phyloP scores from a whole-genome alignment of 1,284 basidiomycete species.

The Tylopilus sp. region DNA sequence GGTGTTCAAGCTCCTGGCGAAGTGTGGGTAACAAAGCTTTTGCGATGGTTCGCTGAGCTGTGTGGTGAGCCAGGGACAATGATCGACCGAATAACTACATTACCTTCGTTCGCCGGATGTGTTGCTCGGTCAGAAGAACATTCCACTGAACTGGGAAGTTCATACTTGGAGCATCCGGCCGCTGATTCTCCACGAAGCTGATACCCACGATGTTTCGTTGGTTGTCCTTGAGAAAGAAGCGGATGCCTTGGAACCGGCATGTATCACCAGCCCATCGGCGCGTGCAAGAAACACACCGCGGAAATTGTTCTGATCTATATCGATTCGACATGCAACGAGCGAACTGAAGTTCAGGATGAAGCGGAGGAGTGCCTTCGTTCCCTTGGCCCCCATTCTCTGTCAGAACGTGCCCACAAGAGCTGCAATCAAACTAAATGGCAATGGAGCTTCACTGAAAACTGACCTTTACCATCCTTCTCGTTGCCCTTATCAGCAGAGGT shows the following conservation, averaged over 20 bases:
- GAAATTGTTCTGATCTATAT: conserved; percentile 64
- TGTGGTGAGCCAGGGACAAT: conserved; percentile 9
- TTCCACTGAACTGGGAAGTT: conserved; percentile 70
- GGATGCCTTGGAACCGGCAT: conserved; percentile 74
- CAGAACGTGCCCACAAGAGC: conserved; percentile 20
- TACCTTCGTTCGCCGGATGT: conserved; percentile 62
- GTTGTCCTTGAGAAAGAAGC: conserved; percentile 63
- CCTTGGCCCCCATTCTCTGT: conserved; percentile 28
- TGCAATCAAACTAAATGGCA: conserved; percentile 8
- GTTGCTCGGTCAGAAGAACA: conserved; percentile 43
- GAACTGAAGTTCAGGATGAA: conserved; percentile 63
- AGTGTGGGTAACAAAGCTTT: conserved; percentile 66
- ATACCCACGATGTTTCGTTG: conserved; percentile 58
- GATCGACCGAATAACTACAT: conserved; percentile 11
- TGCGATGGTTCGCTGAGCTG: conserved; percentile 59
- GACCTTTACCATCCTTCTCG: conserved; percentile 42
- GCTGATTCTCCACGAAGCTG: conserved; percentile 62
- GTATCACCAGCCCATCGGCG: conserved; percentile 81
- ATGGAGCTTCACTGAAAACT: conserved; percentile 17
- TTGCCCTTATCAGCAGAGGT: conserved; percentile 41
- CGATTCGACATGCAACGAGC: conserved; percentile 78
- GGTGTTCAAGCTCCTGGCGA: conserved; percentile 65
- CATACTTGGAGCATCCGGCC: conserved; percentile 55
- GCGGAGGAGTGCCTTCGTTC: conserved; percentile 21
- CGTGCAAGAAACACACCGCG: conserved; percentile 75